Evolutionary conservation across 2,329 filamentous ascomycete genomes (phyloP).

Genomic region (Teratosphaeria gauchensis): DNA sequence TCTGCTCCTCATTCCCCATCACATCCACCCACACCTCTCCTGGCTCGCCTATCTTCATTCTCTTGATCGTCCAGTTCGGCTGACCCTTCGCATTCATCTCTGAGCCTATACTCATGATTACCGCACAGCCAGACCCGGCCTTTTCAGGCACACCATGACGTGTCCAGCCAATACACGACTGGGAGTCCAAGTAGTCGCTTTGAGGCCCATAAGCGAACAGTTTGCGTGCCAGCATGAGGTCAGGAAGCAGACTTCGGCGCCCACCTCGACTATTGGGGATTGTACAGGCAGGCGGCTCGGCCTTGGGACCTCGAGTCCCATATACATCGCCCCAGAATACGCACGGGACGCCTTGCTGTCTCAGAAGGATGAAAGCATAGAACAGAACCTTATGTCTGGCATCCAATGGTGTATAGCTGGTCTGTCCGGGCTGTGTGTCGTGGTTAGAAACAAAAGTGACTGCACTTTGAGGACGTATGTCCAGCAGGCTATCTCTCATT

Average conservation of each 20-base stretch:
- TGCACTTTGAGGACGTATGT: constrained; percentile 16
- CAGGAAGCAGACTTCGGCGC: constrained; percentile 38
- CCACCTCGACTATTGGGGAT: constrained; percentile 29
- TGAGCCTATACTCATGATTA: constrained; percentile 22
- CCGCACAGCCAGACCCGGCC: constrained; percentile 27
- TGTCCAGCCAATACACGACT: constrained; percentile 54
- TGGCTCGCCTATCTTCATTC: constrained; percentile 52
- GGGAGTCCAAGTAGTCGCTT: constrained; percentile 52
- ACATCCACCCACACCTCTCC: constrained; percentile 58
- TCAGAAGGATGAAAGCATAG: constrained; percentile 61
- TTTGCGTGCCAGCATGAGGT: constrained; percentile 52
- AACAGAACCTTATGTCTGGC: constrained; percentile 62
- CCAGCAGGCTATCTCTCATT: constrained; percentile 11
- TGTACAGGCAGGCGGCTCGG: constrained; percentile 36
- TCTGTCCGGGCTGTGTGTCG: constrained; percentile 57
- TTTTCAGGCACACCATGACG: constrained; percentile 38
- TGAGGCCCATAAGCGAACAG: constrained; percentile 59
- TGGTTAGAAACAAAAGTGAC: constrained; percentile 61
- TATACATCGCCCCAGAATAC: constrained; percentile 64
- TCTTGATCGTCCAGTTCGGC: constrained; percentile 32
- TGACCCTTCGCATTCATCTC: not conserved
- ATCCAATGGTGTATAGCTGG: constrained; percentile 52
- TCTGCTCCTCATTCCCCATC: constrained; percentile 32
- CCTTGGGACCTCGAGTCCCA: constrained; percentile 46
- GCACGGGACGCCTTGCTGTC: constrained; percentile 53